phyloP scores from a whole-genome alignment of 1,284 basidiomycete species.

The Trametes hirsuta region DNA sequence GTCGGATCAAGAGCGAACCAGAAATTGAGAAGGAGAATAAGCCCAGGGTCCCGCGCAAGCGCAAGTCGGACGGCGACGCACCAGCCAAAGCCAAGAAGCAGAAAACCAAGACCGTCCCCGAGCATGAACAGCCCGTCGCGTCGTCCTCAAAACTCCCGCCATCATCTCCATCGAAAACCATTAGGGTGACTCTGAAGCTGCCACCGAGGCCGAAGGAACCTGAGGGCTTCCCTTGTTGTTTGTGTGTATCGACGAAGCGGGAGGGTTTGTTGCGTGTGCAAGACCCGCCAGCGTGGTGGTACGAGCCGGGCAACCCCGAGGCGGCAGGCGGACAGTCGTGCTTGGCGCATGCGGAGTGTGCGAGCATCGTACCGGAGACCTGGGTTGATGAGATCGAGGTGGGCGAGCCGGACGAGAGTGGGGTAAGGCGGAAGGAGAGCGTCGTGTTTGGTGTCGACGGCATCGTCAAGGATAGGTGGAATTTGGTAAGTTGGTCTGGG shows the following conservation, averaged over 20 bases:
- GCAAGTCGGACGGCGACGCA: conserved; percentile 37
- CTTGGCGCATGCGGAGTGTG: conserved; percentile 80
- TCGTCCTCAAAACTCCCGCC: conserved; percentile 20
- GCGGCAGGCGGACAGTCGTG: conserved; percentile 47
- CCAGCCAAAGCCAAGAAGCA: conserved; percentile 37
- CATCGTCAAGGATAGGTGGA: conserved; percentile 90
- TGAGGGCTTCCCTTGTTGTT: conserved; percentile 73
- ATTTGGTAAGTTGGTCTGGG: conserved; percentile 60
- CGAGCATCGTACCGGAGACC: conserved; percentile 81
- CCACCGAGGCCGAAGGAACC: conserved; percentile 58
- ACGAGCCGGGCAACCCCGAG: conserved; percentile 38
- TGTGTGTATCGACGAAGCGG: conserved; percentile 69
- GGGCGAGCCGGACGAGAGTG: conserved; percentile 33
- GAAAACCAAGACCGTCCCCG: conserved; percentile 32
- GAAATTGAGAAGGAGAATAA: conserved; percentile 21
- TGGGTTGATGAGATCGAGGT: conserved; percentile 75
- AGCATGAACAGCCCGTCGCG: conserved; percentile 12
- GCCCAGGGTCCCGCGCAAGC: conserved; percentile 36
- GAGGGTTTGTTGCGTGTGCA: conserved; percentile 71
- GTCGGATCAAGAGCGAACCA: conserved; percentile 1
- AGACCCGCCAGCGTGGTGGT: conserved; percentile 61
- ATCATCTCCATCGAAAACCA: conserved; percentile 35
- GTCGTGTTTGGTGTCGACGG: conserved; percentile 82
- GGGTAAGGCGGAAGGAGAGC: conserved; percentile 47
- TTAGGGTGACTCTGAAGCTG: conserved; percentile 63